Base-by-base conservation (phyloP, 805 yeast genomes). In the Metschnikowia picachoensis region DNA sequence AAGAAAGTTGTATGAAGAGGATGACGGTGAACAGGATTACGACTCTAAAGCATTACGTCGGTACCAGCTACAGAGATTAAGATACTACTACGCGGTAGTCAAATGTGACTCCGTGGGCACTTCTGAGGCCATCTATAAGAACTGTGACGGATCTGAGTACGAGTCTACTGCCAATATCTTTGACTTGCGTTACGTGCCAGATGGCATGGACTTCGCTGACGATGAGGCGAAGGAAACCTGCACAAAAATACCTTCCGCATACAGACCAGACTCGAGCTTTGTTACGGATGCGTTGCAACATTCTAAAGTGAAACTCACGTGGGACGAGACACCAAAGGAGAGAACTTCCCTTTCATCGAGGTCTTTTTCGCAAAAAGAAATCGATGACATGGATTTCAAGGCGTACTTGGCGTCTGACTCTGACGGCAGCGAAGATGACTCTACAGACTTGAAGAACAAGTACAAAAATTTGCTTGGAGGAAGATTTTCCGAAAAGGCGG, bases 241-340 rank as follows among this genome's bases (percentile, higher is more conserved):
- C 67, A 67, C 70, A 17, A 78, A 79, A 51, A 70, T 90, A 8
- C 96, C 98, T 7, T 67, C 81, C 2, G 79, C 78, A 40, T 94
- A 94, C 66, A 83, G 80, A 55, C 99, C 99, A 15, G 73, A 73
- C 44, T 60, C 72, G 2, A 73, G 76, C 9, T 94, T 94, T 65
- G 87, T 87, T 29, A 94, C 99, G 3, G 97, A 88, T 67, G 99
- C 99, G 0, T 74, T 94, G 49, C 97, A 94, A 63, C 96, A 90
- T 61, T 91, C 98, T 13, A 94, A 91, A 60, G 99, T 94, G 41
- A 91, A 88, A 64, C 74, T 94, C 55, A 91, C 98, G 0, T 94
- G 99, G 99, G 99, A 94, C 66, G 98, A 92, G 68, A 95, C 98
- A 0, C 98, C 99, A 7, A 84, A 82, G 47, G 97, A 90, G 59